A percentile compares a stretch with the other conserved stretches of the same genome.
Conservation (phyloP, 2,329 filamentous ascomycete species). For the Xylaria sp. region DNA sequence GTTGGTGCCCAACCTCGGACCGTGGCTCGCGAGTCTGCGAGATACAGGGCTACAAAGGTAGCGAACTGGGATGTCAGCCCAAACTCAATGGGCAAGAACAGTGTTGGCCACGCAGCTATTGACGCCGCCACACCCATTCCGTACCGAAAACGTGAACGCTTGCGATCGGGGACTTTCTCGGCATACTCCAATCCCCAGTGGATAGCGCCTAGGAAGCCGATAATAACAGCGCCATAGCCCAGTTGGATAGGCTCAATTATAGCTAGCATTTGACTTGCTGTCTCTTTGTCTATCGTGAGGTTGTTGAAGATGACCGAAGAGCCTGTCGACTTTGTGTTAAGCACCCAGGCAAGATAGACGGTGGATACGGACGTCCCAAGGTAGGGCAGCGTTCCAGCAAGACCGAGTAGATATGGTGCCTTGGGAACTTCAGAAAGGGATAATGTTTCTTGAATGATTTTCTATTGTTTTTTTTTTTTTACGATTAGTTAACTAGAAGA, state of each 20-base stretch:
- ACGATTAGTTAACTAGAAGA: not conserved
- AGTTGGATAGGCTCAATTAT: constrained; percentile 82
- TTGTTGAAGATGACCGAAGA: constrained; percentile 60
- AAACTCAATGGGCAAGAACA: constrained; percentile 77
- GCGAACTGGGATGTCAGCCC: constrained; percentile 81
- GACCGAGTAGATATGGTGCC: constrained; percentile 62
- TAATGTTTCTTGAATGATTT: constrained; percentile 65
- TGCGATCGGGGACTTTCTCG: constrained; percentile 52
- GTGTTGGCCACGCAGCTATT: constrained; percentile 81
- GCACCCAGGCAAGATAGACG: constrained; percentile 74
- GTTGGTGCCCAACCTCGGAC: constrained; percentile 70
- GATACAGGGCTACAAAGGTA: constrained; percentile 81
- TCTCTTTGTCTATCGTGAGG: constrained; percentile 61
- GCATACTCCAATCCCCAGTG: constrained; percentile 91
- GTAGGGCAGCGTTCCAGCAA: constrained; percentile 80
- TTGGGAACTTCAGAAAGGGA: constrained; percentile 58
- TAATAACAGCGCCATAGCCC: constrained; percentile 85
- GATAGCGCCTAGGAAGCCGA: constrained; percentile 88
- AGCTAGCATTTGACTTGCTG: constrained; percentile 65
- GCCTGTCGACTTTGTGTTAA: constrained; percentile 60
- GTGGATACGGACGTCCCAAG: constrained; percentile 78
- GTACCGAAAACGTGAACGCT: constrained; percentile 73
- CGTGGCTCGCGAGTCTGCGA: constrained; percentile 70
- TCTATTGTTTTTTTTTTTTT: constrained; percentile 35
- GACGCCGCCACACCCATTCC: constrained; percentile 76